These are phyloP conservation scores for Pleurotus sapidus DNA, from an alignment of 768 basidiomycete species.

Conservation along the genomic window DNA sequence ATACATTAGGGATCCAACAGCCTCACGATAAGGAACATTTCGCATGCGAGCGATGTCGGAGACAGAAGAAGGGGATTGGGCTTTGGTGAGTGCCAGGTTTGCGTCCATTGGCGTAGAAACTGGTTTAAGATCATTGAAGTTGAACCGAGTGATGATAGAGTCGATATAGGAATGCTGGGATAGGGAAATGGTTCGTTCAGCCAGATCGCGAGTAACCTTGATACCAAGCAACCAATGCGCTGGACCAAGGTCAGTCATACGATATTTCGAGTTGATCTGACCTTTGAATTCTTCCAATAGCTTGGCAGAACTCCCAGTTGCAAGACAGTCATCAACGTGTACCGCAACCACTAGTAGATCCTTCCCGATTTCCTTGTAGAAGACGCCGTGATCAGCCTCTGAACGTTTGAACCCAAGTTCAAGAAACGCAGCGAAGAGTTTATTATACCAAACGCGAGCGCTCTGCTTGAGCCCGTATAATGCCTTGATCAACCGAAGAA, in stretches of 20 bases:
- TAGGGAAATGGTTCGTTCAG: slow-evolving; percentile 19
- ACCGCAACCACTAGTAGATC: slow-evolving; percentile 17
- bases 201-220: slow-evolving; percentile 14
- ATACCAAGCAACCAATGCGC: slow-evolving; percentile 21
- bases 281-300: slow-evolving; percentile 15
- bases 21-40: slow-evolving; percentile 11
- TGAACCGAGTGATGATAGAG: slow-evolving; percentile 16
- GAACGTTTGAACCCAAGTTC: slow-evolving; percentile 9
- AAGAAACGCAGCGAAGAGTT: background rate
- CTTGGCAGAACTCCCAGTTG: slow-evolving; percentile 8
- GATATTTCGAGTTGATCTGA: slow-evolving; percentile 15
- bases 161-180: slow-evolving; percentile 25
- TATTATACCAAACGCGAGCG: slow-evolving; percentile 1
- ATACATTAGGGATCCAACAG: slow-evolving; percentile 24
- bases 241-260: slow-evolving; percentile 23
- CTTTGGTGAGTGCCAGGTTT: slow-evolving; percentile 8
- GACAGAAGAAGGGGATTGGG: slow-evolving; percentile 10
- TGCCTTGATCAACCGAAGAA: background rate
- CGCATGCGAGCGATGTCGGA: slow-evolving; percentile 10
- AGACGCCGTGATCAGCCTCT: slow-evolving; percentile 24
- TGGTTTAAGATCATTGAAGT: slow-evolving; percentile 16
- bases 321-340: slow-evolving; percentile 24
- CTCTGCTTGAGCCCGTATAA: slow-evolving; percentile 7
- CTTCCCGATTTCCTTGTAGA: slow-evolving; percentile 14
- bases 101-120: slow-evolving; percentile 15